These are phyloP conservation scores for Myxozyma geophila DNA, from an alignment of 805 yeast genomes.

Conservation along the genomic window DNA sequence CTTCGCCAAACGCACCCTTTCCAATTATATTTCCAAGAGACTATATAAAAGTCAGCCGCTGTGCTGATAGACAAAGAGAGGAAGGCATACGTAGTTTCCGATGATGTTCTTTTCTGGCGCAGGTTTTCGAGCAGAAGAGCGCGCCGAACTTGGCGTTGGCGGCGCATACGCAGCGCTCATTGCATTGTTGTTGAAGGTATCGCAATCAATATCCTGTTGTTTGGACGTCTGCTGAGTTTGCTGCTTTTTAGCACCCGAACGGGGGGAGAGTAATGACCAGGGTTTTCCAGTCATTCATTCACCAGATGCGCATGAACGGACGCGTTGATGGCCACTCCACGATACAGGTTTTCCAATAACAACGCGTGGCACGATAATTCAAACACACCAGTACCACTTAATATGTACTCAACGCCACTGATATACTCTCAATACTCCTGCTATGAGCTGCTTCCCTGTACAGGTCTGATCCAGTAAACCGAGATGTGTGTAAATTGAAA, in stretches of 20 bases:
- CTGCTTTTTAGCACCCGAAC: constrained; percentile 7
- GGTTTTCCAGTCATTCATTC: constrained; percentile 18
- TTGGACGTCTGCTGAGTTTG: neutral
- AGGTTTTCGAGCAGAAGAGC: neutral
- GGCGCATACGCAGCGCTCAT: constrained; percentile 6
- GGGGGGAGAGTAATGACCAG: constrained; percentile 22
- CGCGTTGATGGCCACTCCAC: neutral
- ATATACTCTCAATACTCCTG: no score
- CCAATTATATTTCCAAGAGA: constrained; percentile 68
- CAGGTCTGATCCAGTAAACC: no score
- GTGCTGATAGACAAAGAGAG: neutral
- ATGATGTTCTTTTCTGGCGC: neutral
- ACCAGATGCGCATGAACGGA: neutral
- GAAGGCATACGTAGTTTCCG: constrained; percentile 20
- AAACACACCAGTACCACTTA: no score
- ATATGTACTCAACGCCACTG: no score
- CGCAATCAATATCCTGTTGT: neutral
- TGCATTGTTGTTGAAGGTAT: neutral
- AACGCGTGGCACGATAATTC: no score
- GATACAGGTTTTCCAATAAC: no score
- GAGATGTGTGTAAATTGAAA: neutral
- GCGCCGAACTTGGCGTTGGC: constrained; percentile 11
- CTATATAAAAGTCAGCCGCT: constrained; percentile 30
- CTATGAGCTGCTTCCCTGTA: no score
- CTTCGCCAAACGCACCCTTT: constrained; percentile 89